phyloP scores from a whole-genome alignment of 148 eudicot species.

The Rhododendron williamsianum region DNA sequence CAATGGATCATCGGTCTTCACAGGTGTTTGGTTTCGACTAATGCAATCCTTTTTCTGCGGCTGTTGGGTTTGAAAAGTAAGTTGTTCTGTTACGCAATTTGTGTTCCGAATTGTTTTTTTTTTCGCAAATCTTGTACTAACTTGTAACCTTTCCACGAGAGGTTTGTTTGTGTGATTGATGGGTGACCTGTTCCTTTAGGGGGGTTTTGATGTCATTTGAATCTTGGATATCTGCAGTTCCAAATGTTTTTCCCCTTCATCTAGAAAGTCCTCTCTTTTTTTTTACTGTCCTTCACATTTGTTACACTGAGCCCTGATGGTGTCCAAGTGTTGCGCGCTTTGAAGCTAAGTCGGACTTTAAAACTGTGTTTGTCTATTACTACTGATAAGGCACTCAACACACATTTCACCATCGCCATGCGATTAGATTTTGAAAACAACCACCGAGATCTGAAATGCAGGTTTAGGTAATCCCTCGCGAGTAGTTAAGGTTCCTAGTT shows the following conservation, averaged over 20 bases:
- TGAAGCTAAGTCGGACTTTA: background rate
- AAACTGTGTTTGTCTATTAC: background rate
- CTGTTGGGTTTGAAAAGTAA: background rate
- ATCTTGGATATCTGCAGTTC: background rate
- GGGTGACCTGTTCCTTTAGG: background rate
- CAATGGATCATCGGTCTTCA: background rate
- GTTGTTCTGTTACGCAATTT: background rate
- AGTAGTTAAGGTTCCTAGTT: background rate
- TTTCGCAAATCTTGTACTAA: background rate
- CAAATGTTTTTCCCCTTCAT: background rate
- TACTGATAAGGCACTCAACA: background rate
- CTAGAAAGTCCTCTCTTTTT: background rate
- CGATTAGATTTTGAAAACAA: background rate
- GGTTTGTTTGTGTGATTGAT: background rate
- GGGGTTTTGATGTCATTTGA: background rate
- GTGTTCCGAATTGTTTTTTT: slow-evolving; percentile 4
- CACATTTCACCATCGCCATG: background rate
- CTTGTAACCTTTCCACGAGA: background rate
- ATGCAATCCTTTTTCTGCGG: background rate
- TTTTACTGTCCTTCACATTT: background rate
- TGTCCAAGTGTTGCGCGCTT: background rate
- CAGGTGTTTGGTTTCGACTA: background rate
- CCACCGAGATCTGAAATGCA: background rate
- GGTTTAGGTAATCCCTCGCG: background rate
- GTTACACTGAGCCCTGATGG: background rate